Evolutionary conservation across 345 rosid genomes (phyloP).

Genomic region (Populus deltoides): DNA sequence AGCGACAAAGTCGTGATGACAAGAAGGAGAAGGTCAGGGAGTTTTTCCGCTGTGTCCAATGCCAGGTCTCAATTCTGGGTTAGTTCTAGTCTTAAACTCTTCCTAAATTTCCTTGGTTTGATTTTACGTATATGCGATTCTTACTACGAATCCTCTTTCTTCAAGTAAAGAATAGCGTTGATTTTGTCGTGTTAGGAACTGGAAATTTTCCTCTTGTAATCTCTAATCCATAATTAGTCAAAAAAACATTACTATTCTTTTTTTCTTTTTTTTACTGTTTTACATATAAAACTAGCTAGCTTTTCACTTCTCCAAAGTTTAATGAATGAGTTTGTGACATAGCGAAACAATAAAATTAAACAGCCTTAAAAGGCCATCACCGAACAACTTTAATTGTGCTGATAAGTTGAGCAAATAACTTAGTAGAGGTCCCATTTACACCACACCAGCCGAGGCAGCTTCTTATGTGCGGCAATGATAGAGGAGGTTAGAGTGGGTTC

Average conservation of each 20-base stretch:
- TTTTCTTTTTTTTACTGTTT: background rate
- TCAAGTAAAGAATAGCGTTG: background rate
- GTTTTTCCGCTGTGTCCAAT: conserved; percentile 32
- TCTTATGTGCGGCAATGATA: background rate
- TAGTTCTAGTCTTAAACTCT: conserved; percentile 13
- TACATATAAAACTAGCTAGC: background rate
- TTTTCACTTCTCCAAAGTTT: background rate
- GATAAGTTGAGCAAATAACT: background rate
- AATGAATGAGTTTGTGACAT: background rate
- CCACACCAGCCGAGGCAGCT: background rate
- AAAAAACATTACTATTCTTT: background rate
- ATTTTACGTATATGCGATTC: background rate
- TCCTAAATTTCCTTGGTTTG: background rate
- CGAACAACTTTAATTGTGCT: background rate
- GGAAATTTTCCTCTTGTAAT: background rate
- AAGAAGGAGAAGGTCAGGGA: conserved; percentile 45
- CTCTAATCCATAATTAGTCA: background rate
- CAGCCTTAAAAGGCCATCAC: background rate
- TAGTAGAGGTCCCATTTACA: background rate
- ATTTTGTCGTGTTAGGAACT: background rate
- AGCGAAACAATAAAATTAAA: background rate
- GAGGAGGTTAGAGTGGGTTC: background rate
- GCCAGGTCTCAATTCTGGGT: conserved; percentile 72
- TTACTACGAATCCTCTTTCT: background rate
- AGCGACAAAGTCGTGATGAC: conserved; percentile 33